Evolutionary conservation across 148 eudicot species (phyloP), one percentile per base, ranked within the genome.

Genomic region (Silene uniflora): DNA sequence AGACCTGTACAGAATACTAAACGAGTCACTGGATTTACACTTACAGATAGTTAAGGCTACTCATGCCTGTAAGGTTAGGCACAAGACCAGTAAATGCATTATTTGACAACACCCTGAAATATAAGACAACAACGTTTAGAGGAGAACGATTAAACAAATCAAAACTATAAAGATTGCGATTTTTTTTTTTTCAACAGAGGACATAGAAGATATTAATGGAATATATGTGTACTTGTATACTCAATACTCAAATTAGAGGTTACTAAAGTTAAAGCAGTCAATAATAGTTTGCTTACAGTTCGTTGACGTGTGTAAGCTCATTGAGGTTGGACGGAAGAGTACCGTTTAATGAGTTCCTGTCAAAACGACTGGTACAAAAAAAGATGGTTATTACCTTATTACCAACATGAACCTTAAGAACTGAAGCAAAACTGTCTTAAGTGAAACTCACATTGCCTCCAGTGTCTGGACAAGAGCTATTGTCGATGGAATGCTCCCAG

Each of bases 31-130:
- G 1, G 7, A 10, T 35, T 62, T 19, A 21, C 63, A 75, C 97
- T 91, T 88, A 91, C 97, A 89, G 75, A 72, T 80, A 83, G 74
- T 54, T 76, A 72, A 94, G 86, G 55, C 18, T 54, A 73, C 73
- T 52, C 91, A 94, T 76, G 79, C 92, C 90, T 66, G 86, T 75
- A 62, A 94, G 93, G 67, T 94, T 75, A 67, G 98, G 98, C 22
- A 90, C 49, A 56, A 79, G 62, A 69, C 93, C 98, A 72, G 7
- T 82, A 75, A 94, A 84, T 8, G 75, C 67, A 69, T 94, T 94
- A 85, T 94, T 86, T 56, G 98, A 83, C 80, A 94, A 80, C 73
- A 80, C 52, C 86, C 97, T 94, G 87, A 73, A 75, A 81, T 80
- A 60, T 76, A 71, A 39, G 17, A 83, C 17, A 72, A 29, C 21